A percentile compares a stretch with the other conserved stretches of the same genome.
phyloP scores from a whole-genome alignment of 176 grass and related monocot genomes.

The Thinopyrum elongatum region DNA sequence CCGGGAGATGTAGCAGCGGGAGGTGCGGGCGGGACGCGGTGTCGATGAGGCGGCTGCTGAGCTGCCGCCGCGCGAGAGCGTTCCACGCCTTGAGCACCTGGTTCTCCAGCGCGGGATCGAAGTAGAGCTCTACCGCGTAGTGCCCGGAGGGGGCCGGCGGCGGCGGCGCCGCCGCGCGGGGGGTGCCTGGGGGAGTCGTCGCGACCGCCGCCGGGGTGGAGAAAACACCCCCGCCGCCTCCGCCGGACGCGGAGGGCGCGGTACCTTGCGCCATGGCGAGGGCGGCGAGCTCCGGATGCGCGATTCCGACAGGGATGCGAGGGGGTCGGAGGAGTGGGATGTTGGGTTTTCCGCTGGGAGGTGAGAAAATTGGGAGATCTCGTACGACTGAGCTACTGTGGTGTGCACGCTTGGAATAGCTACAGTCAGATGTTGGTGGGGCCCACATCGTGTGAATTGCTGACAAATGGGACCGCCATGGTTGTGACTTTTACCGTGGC shows the following conservation, averaged over 20 bases:
- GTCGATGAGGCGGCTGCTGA: constrained; percentile 85
- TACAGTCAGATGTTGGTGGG: constrained; percentile 1
- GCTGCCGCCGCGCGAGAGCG: constrained; percentile 87
- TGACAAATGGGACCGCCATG: neutral
- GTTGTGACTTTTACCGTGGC: neutral
- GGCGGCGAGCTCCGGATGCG: neutral
- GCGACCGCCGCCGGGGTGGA: constrained; percentile 10
- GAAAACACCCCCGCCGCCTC: constrained; percentile 17
- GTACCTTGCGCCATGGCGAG: constrained; percentile 42
- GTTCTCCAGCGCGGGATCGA: constrained; percentile 96
- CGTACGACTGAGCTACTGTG: neutral
- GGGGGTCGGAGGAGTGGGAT: neutral
- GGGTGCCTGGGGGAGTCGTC: constrained; percentile 49
- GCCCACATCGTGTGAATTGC: neutral
- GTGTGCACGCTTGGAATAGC: constrained; percentile 27
- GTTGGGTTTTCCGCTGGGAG: neutral
- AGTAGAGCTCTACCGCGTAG: constrained; percentile 94
- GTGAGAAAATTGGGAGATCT: constrained; percentile 33
- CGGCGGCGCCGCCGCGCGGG: constrained; percentile 1
- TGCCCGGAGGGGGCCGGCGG: neutral
- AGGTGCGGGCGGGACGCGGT: constrained; percentile 75
- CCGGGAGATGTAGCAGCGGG: constrained; percentile 63
- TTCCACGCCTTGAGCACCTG: constrained; percentile 99
- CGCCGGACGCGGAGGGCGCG: constrained; percentile 30
- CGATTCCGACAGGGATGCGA: constrained; percentile 38